Percentiles rank a stretch among this genome's conserved stretches.
Evolutionary conservation across 2,329 filamentous ascomycete species (phyloP).

Genomic region (Calonectria pauciramosa): DNA sequence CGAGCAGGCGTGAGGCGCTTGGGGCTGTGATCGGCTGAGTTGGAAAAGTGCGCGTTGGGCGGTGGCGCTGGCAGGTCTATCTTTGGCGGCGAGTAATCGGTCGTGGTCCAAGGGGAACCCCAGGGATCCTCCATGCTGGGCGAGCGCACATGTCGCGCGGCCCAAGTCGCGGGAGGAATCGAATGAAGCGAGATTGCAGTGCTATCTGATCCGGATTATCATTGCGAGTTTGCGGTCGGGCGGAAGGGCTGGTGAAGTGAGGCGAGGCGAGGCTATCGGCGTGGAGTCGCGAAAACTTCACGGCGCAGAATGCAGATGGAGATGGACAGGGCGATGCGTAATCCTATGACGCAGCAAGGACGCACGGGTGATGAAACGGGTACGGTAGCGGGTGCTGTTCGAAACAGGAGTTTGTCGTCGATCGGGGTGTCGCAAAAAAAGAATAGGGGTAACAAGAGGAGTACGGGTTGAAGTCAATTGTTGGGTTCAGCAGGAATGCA

Average conservation of each 20-base stretch:
- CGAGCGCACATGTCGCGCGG: conserved; percentile 51
- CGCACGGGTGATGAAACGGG: not conserved
- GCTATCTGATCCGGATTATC: conserved; percentile 31
- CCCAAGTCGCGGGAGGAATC: conserved; percentile 25
- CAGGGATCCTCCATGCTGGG: conserved; percentile 73
- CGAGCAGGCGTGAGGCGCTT: conserved; percentile 41
- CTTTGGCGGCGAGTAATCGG: conserved; percentile 54
- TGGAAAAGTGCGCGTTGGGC: conserved; percentile 48
- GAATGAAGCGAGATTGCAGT: not conserved
- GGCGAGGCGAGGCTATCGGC: conserved; percentile 31
- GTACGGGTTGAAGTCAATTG: conserved; percentile 6
- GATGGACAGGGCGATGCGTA: conserved; percentile 8
- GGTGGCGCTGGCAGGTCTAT: conserved; percentile 52
- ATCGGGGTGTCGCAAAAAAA: not conserved
- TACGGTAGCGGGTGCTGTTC: not conserved
- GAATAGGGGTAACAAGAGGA: not conserved
- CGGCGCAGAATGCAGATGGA: conserved; percentile 26
- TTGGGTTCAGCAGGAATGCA: not conserved
- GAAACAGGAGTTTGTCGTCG: not conserved
- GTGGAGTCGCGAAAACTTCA: conserved; percentile 23
- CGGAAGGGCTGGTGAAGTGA: conserved; percentile 24
- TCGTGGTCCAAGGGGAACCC: conserved; percentile 73
- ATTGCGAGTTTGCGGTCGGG: conserved; percentile 33
- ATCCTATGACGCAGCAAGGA: conserved; percentile 23
- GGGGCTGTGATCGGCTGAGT: conserved; percentile 41